phyloP scores from a whole-genome alignment of 2,329 filamentous ascomycete species.

The Thermomyces lanuginosus region DNA sequence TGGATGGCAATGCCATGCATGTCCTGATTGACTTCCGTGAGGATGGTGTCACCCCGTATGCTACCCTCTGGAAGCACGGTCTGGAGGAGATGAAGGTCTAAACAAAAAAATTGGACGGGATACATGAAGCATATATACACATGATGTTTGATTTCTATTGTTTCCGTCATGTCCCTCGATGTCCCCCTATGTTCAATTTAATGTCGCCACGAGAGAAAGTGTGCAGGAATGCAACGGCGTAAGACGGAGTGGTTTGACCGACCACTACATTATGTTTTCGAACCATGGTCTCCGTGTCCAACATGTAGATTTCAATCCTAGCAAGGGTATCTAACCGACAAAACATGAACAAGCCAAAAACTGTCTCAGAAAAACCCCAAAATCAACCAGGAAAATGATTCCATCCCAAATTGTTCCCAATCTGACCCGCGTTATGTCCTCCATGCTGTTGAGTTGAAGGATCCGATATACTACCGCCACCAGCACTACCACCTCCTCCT shows the following conservation, averaged over 20 bases:
- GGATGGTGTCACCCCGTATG: constrained; percentile 78
- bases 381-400: not conserved
- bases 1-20: constrained; percentile 89
- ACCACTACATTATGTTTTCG: not conserved
- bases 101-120: constrained; percentile 5
- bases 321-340: not conserved
- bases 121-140: constrained; percentile 1
- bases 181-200: constrained; percentile 4
- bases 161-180: constrained; percentile 3
- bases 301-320: not conserved
- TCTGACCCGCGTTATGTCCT: too few relatives aligned
- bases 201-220: constrained; percentile 10
- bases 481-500: not conserved
- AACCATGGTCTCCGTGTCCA: too few relatives aligned
- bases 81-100: constrained; percentile 84
- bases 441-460: too few relatives aligned
- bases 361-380: not conserved
- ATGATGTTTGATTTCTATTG: constrained; percentile 1
- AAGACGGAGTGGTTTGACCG: not conserved
- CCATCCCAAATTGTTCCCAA: too few relatives aligned
- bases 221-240: constrained; percentile 1
- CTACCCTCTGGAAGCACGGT: constrained; percentile 92
- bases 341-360: not conserved
- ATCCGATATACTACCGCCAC: too few relatives aligned
- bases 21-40: constrained; percentile 95